These are phyloP conservation scores for Brassica incana DNA, from an alignment of 345 rosid genomes.

Conservation along the genomic window DNA sequence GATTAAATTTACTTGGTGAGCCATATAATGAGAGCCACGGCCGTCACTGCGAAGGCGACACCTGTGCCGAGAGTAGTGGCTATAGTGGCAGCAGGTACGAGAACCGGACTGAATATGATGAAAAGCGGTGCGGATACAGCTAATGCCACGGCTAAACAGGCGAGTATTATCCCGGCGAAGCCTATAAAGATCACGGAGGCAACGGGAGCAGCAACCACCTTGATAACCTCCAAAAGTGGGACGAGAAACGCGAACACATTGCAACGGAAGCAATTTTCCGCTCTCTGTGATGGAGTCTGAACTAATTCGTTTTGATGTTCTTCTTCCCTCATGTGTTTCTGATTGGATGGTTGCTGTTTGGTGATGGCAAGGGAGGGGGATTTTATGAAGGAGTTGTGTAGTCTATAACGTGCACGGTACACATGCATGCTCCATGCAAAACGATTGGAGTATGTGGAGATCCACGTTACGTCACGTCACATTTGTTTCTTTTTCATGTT, in stretches of 20 bases:
- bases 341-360: slow-evolving; percentile 7
- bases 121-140: slow-evolving; percentile 66
- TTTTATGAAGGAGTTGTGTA: slow-evolving; percentile 25
- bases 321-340: slow-evolving; percentile 13
- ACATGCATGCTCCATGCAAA: slow-evolving; percentile 31
- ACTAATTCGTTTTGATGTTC: background rate
- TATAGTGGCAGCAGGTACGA: slow-evolving; percentile 78
- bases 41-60: slow-evolving; percentile 53
- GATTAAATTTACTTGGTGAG: slow-evolving; percentile 48
- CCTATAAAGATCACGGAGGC: slow-evolving; percentile 64
- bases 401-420: slow-evolving; percentile 33
- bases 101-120: slow-evolving; percentile 78
- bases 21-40: slow-evolving; percentile 66
- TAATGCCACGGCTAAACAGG: slow-evolving; percentile 63
- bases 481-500: slow-evolving; percentile 25
- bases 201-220: slow-evolving; percentile 46
- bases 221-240: slow-evolving; percentile 23
- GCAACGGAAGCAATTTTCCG: slow-evolving; percentile 15
- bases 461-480: slow-evolving; percentile 29
- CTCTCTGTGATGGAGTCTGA: background rate
- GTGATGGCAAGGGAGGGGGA: slow-evolving; percentile 17
- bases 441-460: slow-evolving; percentile 27
- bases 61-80: slow-evolving; percentile 52
- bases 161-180: slow-evolving; percentile 57
- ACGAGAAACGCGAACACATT: slow-evolving; percentile 10